Conservation (phyloP, 768 basidiomycete species). For the Sutorius australiensis region DNA sequence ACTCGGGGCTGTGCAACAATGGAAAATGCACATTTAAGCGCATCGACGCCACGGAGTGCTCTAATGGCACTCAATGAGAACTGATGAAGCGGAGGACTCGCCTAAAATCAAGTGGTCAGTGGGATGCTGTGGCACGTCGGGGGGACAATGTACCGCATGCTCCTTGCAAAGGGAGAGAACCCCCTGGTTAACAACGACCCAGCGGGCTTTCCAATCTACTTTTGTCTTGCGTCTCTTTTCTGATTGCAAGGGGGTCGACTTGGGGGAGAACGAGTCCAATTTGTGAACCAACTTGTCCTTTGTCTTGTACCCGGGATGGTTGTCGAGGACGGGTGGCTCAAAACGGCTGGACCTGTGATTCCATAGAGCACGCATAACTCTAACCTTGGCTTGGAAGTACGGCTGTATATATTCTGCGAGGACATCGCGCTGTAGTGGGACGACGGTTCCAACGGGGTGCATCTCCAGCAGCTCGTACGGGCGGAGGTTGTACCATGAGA, state of each 20-base stretch:
- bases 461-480: conserved; percentile 70
- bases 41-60: conserved; percentile 43
- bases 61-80: conserved; percentile 40
- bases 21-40: conserved; percentile 33
- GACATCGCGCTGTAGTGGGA: conserved; percentile 40
- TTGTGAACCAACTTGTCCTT: conserved; percentile 13
- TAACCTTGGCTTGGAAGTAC: conserved; percentile 55
- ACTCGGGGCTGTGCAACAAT: conserved; percentile 28
- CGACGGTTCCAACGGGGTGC: conserved; percentile 43
- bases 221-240: conserved; percentile 34
- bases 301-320: not conserved
- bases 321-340: conserved; percentile 19
- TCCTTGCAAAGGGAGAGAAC: conserved; percentile 51
- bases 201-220: conserved; percentile 61
- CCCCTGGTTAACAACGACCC: conserved; percentile 59
- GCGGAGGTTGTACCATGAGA: conserved; percentile 56
- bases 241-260: conserved; percentile 3
- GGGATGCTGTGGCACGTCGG: not conserved
- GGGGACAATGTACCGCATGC: conserved; percentile 41
- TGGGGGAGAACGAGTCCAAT: conserved; percentile 9
- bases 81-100: conserved; percentile 35
- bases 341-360: conserved; percentile 26
- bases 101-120: conserved; percentile 31
- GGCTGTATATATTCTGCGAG: conserved; percentile 48
- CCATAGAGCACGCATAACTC: conserved; percentile 46